phyloP scores from a whole-genome alignment of 2,329 filamentous ascomycete species.

The Fusarium xyrophilum region DNA sequence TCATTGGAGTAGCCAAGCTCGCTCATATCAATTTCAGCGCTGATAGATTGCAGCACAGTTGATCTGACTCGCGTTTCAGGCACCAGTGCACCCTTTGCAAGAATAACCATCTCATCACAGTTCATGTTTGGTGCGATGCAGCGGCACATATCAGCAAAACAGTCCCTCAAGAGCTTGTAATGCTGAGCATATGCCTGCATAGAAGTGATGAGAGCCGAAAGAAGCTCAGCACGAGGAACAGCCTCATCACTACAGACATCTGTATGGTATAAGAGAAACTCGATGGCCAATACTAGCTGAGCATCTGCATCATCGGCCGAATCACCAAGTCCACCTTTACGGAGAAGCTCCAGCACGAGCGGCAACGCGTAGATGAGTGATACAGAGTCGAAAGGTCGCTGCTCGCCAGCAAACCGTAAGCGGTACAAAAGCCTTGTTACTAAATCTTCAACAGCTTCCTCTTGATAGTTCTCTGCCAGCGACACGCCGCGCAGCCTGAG shows the following conservation, averaged over 20 bases:
- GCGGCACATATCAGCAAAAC: constrained; percentile 83
- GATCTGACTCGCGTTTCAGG: constrained; percentile 81
- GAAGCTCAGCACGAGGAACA: constrained; percentile 76
- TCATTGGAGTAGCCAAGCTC: constrained; percentile 87
- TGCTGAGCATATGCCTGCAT: constrained; percentile 93
- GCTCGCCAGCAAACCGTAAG: constrained; percentile 87
- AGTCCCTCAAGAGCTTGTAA: constrained; percentile 94
- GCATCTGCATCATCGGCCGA: constrained; percentile 82
- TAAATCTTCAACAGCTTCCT: constrained; percentile 83
- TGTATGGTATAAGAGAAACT: constrained; percentile 89
- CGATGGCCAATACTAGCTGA: constrained; percentile 86
- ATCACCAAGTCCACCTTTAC: constrained; percentile 77
- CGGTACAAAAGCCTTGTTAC: constrained; percentile 90
- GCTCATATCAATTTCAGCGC: constrained; percentile 88
- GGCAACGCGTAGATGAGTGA: constrained; percentile 89
- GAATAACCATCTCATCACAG: constrained; percentile 72
- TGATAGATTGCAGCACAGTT: constrained; percentile 86
- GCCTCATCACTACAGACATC: constrained; percentile 76
- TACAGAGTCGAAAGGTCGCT: constrained; percentile 89
- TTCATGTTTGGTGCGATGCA: constrained; percentile 84
- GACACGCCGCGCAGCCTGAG: constrained; percentile 79
- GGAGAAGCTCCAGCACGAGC: constrained; percentile 78
- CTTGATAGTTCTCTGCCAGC: constrained; percentile 73
- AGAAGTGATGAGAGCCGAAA: constrained; percentile 74
- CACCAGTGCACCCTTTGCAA: constrained; percentile 82